A percentile compares a stretch with the other conserved stretches of the same genome.
These are phyloP conservation scores for Dysphania ambrosioides DNA, from an alignment of 148 eudicot genomes.

Conservation along the genomic window DNA sequence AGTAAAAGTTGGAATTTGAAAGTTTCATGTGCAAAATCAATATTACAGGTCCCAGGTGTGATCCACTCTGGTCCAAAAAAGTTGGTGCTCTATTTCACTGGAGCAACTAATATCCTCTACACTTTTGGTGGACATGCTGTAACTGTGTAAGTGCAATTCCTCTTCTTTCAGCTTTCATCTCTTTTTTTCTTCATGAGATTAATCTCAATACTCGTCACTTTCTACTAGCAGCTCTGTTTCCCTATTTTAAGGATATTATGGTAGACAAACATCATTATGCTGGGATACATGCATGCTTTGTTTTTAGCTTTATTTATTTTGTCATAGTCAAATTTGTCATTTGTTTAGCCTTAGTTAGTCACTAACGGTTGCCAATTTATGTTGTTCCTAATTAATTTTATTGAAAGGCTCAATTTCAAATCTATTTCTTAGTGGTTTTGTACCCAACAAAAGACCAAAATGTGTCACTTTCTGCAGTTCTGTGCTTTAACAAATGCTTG, in stretches of 20 bases:
- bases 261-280: constrained; percentile 29
- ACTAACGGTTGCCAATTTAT: background rate
- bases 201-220: constrained; percentile 7
- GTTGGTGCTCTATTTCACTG: constrained; percentile 58
- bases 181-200: background rate
- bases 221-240: constrained; percentile 29
- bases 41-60: constrained; percentile 48
- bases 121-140: constrained; percentile 84
- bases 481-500: constrained; percentile 2
- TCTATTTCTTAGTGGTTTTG: constrained; percentile 7
- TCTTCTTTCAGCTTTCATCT: background rate
- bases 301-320: background rate
- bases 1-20: constrained; percentile 4
- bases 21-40: constrained; percentile 3
- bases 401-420: background rate
- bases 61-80: constrained; percentile 56
- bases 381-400: background rate
- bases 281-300: background rate
- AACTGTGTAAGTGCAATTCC: constrained; percentile 54
- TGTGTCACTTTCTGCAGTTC: background rate
- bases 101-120: constrained; percentile 71
- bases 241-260: constrained; percentile 12
- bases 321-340: constrained; percentile 18
- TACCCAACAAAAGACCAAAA: constrained; percentile 12
- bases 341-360: constrained; percentile 3